These are phyloP conservation scores for Exophiala bonariae DNA, from an alignment of 2,329 filamentous ascomycete genomes.

Conservation along the genomic window DNA sequence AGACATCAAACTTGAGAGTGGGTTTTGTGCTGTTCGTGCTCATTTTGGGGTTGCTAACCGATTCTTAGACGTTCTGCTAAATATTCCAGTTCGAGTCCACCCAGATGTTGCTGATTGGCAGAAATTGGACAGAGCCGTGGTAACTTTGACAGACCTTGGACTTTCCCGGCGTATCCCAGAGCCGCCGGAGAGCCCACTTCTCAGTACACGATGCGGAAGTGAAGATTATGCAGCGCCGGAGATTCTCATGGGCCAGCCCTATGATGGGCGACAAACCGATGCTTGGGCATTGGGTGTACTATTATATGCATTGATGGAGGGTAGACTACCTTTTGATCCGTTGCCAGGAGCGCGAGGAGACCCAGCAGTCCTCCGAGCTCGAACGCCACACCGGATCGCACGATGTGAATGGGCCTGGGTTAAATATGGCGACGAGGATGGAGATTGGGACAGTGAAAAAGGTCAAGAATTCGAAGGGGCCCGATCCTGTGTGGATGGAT, in stretches of 20 bases:
- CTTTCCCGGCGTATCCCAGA: slow-evolving; percentile 78
- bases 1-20: slow-evolving; percentile 98
- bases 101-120: slow-evolving; percentile 68
- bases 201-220: slow-evolving; percentile 92
- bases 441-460: slow-evolving; percentile 76
- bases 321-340: slow-evolving; percentile 89
- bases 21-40: slow-evolving; percentile 36
- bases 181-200: slow-evolving; percentile 73
- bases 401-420: slow-evolving; percentile 95
- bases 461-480: slow-evolving; percentile 70
- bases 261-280: slow-evolving; percentile 88
- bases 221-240: slow-evolving; percentile 98
- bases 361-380: slow-evolving; percentile 71
- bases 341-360: slow-evolving; percentile 74
- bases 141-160: slow-evolving; percentile 88
- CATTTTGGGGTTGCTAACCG: slow-evolving; percentile 21
- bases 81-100: slow-evolving; percentile 69
- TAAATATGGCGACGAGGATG: slow-evolving; percentile 77
- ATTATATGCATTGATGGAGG: slow-evolving; percentile 89
- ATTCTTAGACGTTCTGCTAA: slow-evolving; percentile 79
- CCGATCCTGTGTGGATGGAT: slow-evolving; percentile 76
- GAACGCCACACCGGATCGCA: slow-evolving; percentile 91
- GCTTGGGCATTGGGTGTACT: slow-evolving; percentile 94
- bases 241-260: slow-evolving; percentile 90
- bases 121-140: slow-evolving; percentile 75